Base-by-base conservation (phyloP, 495 filamentous ascomycete species). In the Hyaloscypha finlandica region DNA sequence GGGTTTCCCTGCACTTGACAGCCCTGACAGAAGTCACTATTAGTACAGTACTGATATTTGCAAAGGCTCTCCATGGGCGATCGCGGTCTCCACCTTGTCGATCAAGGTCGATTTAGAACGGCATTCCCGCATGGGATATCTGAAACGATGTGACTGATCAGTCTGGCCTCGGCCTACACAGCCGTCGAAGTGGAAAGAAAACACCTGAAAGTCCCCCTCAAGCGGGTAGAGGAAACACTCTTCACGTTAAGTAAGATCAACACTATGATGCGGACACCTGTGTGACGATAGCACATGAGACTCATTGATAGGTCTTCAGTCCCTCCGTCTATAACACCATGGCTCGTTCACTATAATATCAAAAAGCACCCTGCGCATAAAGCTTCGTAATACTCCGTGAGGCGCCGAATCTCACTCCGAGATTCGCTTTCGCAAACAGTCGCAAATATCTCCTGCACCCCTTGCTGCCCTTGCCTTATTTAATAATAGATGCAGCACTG, bases 101-200 rank as follows among this genome's bases (percentile, higher is more conserved):
- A 56, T 56, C 53, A 56, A 56, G 53, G 29, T 12, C 53, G 53
- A 25, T 25, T 29, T 30, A 31, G 20, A 31, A 56, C 22, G 8
- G 53, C 22, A 29, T 56, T 56, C 29, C 59, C 20, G 59, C 39
- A 63, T 53, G 45, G 59, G 31, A 63, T 32, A 63, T 63, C 60
- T 63, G 60, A 63, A 63, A 63, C 60, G 16, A 51, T 25, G 25
- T 25, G 1, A 31, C 9, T 63, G 60, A 63, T 39, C 30, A 33
- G 60, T 52, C 53, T 48, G 11, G 42, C 42, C 42, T 48, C 42
- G 42, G 42, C 16, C 16, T 12, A 48, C 42, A 6, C 42, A 48
- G 42, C 9, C 42, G 8, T 37, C 12, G 35, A 37, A 37, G 12
- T 8, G 12, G 35, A 37, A 37, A 19, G 16, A 48, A 48, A 19